A percentile compares a stretch with the other conserved stretches of the same genome.
phyloP scores from a whole-genome alignment of 2,329 filamentous ascomycete genomes.

The Xylaria digitata region DNA sequence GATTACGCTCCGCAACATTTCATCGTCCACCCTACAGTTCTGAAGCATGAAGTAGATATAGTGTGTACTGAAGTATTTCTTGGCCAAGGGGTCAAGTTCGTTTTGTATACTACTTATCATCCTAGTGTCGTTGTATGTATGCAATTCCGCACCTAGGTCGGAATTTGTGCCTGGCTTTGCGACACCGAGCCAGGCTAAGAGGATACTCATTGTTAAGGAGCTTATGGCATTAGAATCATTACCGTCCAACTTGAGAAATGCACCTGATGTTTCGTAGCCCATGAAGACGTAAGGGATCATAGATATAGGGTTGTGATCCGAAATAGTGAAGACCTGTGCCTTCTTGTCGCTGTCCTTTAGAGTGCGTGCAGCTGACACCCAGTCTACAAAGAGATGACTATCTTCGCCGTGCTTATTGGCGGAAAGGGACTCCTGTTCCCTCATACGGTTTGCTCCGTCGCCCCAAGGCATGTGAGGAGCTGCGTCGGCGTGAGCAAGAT shows the following conservation, averaged over 20 bases:
- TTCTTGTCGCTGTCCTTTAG: constrained; percentile 3
- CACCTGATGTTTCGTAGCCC: constrained; percentile 56
- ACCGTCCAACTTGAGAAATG: constrained; percentile 51
- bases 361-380: constrained; percentile 7
- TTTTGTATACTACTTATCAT: not conserved
- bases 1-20: constrained; percentile 14
- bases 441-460: not conserved
- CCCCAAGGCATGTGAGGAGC: constrained; percentile 53
- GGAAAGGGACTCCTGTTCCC: not conserved
- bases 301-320: constrained; percentile 26
- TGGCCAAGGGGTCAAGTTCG: not conserved
- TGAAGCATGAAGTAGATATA: not conserved
- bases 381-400: constrained; percentile 6
- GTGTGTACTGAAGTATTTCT: not conserved
- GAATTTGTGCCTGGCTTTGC: constrained; percentile 48
- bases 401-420: not conserved
- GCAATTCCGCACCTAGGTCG: not conserved
- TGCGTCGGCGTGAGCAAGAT: constrained; percentile 60
- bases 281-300: constrained; percentile 56
- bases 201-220: constrained; percentile 24
- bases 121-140: constrained; percentile 8
- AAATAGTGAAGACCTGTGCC: constrained; percentile 9
- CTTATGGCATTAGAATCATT: constrained; percentile 48
- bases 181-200: constrained; percentile 48
- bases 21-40: constrained; percentile 5